A percentile compares a stretch with the other conserved stretches of the same genome.
phyloP scores from a whole-genome alignment of 495 filamentous ascomycete genomes.

The Penicillium robsamsonii region DNA sequence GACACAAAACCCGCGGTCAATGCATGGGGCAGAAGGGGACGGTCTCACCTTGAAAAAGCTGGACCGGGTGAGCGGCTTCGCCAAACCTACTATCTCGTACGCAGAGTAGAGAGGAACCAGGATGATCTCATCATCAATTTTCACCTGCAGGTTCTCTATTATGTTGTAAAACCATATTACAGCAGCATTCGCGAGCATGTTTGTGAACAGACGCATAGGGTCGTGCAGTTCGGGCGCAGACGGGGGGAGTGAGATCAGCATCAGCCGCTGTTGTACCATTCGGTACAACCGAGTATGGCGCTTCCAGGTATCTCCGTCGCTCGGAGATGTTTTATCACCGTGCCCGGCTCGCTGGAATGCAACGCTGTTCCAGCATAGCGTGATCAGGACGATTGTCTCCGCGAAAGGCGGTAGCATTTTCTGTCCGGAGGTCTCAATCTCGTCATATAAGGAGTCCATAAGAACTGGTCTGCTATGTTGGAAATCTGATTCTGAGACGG shows the following conservation, averaged over 20 bases:
- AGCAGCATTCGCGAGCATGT: constrained; percentile 10
- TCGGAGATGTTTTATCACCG: background rate
- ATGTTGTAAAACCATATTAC: constrained; percentile 9
- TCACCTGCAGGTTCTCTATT: background rate
- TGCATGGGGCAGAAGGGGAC: background rate
- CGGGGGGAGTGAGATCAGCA: constrained; percentile 6
- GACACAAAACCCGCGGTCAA: background rate
- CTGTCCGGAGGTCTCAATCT: constrained; percentile 4
- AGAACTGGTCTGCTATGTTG: constrained; percentile 6
- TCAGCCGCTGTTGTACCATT: constrained; percentile 5
- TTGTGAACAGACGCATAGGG: constrained; percentile 9
- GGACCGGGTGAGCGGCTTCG: constrained; percentile 7
- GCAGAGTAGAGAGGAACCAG: constrained; percentile 7
- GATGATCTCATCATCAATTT: constrained; percentile 1
- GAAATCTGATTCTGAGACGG: constrained; percentile 7
- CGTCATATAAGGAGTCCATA: background rate
- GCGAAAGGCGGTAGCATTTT: constrained; percentile 6
- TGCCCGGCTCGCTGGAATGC: background rate
- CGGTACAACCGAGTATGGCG: constrained; percentile 4
- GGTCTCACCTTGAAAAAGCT: constrained; percentile 4
- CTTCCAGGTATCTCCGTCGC: background rate
- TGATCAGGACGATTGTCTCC: constrained; percentile 6
- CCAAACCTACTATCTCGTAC: constrained; percentile 5
- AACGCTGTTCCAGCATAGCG: constrained; percentile 10
- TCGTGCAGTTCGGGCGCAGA: constrained; percentile 4